These are phyloP conservation scores for Tribonema minus DNA, from an alignment of 108 stramenopile genomes.

Conservation along the genomic window DNA sequence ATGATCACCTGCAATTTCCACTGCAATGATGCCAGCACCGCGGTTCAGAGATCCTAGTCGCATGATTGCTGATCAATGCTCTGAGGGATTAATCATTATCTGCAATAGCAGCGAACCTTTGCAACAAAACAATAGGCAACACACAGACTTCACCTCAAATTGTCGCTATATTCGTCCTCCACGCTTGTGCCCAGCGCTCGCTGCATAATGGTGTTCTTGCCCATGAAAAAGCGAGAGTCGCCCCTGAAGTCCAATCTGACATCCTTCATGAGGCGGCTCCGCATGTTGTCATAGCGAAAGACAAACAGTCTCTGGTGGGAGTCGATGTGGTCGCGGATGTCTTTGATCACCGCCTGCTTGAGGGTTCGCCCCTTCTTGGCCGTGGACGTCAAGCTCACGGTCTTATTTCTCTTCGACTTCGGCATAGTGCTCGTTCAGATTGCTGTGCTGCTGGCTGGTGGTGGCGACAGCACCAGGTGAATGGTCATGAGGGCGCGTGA, in stretches of 20 bases:
- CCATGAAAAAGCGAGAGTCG: conserved; percentile 80
- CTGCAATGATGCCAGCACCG: too few species aligned
- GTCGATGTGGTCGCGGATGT: conserved; percentile 79
- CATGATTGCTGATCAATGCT: too few species aligned
- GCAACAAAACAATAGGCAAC: background rate
- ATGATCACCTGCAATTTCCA: too few species aligned
- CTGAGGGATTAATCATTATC: too few species aligned
- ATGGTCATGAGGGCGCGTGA: too few species aligned
- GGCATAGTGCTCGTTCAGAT: too few species aligned
- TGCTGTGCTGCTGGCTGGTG: too few species aligned
- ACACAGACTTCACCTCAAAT: conserved; percentile 61
- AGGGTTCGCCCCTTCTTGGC: conserved; percentile 83
- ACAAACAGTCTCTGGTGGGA: conserved; percentile 73
- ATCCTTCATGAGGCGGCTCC: conserved; percentile 85
- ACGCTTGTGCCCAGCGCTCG: conserved; percentile 77
- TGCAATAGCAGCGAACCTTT: too few species aligned
- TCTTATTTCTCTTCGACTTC: conserved; percentile 19
- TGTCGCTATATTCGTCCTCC: conserved; percentile 90
- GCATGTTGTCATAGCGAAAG: conserved; percentile 89
- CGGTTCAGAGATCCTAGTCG: too few species aligned
- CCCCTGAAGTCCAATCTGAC: conserved; percentile 57
- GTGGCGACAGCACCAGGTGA: too few species aligned
- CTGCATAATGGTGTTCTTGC: conserved; percentile 91
- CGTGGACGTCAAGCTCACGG: conserved; percentile 85
- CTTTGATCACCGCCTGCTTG: conserved; percentile 74